These are phyloP conservation scores for Vitis rotundifolia DNA, from an alignment of 164 flowering plant genomes.

Conservation along the genomic window DNA sequence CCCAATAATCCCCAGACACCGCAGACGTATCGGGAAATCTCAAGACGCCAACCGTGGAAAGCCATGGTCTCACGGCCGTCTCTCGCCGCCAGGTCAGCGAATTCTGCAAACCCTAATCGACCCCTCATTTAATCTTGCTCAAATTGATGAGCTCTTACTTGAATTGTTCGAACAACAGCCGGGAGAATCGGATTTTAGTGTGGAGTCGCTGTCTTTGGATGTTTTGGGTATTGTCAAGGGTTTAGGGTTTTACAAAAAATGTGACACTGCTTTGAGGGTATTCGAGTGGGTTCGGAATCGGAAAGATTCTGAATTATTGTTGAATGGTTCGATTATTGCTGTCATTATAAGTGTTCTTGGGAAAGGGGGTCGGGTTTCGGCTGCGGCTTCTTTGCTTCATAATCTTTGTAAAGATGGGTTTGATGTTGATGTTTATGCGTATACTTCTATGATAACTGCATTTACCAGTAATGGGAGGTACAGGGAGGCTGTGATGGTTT, in stretches of 20 bases:
- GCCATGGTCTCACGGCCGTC: constrained; percentile 62
- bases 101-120: constrained; percentile 48
- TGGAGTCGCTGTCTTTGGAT: constrained; percentile 37
- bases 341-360: constrained; percentile 63
- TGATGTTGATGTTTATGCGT: constrained; percentile 73
- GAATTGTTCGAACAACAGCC: constrained; percentile 20
- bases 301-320: constrained; percentile 25
- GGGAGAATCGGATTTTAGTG: constrained; percentile 9
- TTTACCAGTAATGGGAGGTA: constrained; percentile 71
- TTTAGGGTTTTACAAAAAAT: constrained; percentile 61
- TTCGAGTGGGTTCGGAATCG: constrained; percentile 61
- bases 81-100: constrained; percentile 59
- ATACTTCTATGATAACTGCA: constrained; percentile 74
- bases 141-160: constrained; percentile 29
- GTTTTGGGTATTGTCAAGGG: constrained; percentile 63
- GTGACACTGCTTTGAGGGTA: constrained; percentile 57
- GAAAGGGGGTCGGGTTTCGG: constrained; percentile 51
- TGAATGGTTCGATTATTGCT: constrained; percentile 54
- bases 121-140: constrained; percentile 29
- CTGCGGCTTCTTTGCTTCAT: constrained; percentile 54
- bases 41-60: constrained; percentile 71
- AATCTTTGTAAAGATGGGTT: constrained; percentile 55
- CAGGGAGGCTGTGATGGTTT: constrained; percentile 67
- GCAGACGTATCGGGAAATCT: constrained; percentile 54
- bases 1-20: constrained; percentile 19